These are phyloP conservation scores for Acanthochlamys bracteata DNA, from an alignment of 106 monocot species.

Conservation along the genomic window DNA sequence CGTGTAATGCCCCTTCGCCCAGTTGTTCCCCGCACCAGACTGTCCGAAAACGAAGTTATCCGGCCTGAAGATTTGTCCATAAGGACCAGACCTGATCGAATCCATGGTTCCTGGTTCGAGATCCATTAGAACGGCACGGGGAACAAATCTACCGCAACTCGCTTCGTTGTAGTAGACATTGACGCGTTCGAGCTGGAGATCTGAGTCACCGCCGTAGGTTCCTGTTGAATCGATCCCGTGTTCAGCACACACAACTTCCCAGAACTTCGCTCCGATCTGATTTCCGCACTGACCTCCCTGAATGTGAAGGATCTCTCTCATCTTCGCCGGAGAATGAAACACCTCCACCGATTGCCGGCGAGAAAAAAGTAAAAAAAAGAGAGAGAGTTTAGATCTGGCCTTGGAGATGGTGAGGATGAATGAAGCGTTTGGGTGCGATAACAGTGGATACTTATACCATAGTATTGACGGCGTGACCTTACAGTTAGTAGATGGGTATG, in stretches of 20 bases:
- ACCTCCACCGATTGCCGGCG: background rate
- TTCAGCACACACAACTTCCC: slow-evolving; percentile 1
- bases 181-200: slow-evolving; percentile 1
- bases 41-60: slow-evolving; percentile 5
- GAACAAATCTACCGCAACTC: background rate
- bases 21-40: slow-evolving; percentile 3
- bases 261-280: slow-evolving; percentile 8
- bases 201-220: slow-evolving; percentile 4
- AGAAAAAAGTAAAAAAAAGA: background rate
- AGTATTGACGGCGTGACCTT: background rate
- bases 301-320: slow-evolving; percentile 10
- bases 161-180: slow-evolving; percentile 9
- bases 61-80: slow-evolving; percentile 4
- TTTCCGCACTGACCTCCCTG: slow-evolving; percentile 8
- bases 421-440: background rate
- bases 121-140: slow-evolving; percentile 5
- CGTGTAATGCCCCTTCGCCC: slow-evolving; percentile 42
- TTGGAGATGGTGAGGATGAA: background rate
- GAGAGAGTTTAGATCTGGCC: background rate
- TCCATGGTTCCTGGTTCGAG: slow-evolving; percentile 6
- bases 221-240: slow-evolving; percentile 4
- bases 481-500: background rate
- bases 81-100: background rate
- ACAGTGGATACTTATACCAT: background rate
- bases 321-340: background rate